Evolutionary conservation across 2,329 filamentous ascomycete species (phyloP), one percentile per base, ranked within the genome.

Genomic region (Raffaelea albimanens): DNA sequence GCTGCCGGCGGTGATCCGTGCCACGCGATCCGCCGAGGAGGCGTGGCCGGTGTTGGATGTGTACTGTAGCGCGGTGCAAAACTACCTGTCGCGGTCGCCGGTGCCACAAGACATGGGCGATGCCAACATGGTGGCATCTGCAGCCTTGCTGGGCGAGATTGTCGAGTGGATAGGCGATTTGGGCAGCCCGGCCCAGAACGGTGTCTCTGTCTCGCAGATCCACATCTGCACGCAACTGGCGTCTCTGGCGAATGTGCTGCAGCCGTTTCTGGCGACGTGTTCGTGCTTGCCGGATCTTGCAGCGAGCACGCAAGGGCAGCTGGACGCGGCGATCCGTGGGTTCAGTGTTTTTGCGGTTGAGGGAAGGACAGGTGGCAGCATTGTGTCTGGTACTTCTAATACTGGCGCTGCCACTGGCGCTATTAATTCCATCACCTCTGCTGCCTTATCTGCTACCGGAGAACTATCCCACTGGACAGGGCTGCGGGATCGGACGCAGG

Each of bases 1-100:
- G 72, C 53, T 81, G 3, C 76, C 77, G 0, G 70, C 74, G n/a
- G 64, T 75, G 4, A 58, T 78, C 13, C 62, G 57, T 40, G 66
- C 70, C 1, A 62, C 64, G 0, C 55, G 63, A 11, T 52, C 57
- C 8, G 59, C 58, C 11, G 56, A 56, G 3, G 58, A 65, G 13
- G 66, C 66, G 0, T 78, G 70, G 60, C 62, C 71, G 14, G 56
- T 80, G 42, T 53, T 80, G 7, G 68, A 76, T 40, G 65, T 75
- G 18, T 79, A 78, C 53, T 59, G 63, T 20, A 62, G 64, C 23
- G 73, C 72, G 2, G 49, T 77, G 9, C 58, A 61, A 23, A 53
- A 57, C 13, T 54, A 66, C 3, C 57, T 75, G 18, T 58, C 56
- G 5, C 56, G 57, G 16, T 59, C 62, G 5, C 58, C 58, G 18